A percentile compares a stretch with the other conserved stretches of the same genome.
Evolutionary conservation across 2,329 filamentous ascomycete genomes (phyloP).

Genomic region (Trichophyton mentagrophytes): DNA sequence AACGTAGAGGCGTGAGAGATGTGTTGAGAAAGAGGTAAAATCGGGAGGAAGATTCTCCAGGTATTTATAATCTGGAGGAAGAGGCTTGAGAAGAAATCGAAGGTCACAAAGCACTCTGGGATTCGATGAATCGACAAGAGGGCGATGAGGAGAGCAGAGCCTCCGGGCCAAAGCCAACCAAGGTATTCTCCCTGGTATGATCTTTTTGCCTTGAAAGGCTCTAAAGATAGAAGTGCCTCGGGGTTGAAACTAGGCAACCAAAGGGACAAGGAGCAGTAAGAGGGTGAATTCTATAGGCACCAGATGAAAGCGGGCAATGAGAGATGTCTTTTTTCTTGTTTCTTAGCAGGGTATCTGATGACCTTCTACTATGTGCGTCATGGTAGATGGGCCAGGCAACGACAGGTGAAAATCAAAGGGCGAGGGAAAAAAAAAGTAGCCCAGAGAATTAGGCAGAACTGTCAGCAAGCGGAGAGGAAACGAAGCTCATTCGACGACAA

Average conservation of each 20-base stretch:
- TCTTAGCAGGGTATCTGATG: not conserved
- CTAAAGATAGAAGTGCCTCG: not conserved
- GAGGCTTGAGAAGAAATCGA: not conserved
- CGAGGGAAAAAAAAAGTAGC: not conserved
- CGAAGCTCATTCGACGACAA: not conserved
- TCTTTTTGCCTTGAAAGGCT: not conserved
- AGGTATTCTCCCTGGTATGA: not conserved
- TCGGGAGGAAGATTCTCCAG: conserved; percentile 1
- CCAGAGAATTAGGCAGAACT: conserved; percentile 2
- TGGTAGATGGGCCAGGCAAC: conserved; percentile 3
- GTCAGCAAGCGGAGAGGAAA: not conserved
- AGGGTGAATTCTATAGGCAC: not conserved
- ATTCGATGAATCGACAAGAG: conserved; percentile 2
- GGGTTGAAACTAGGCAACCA: conserved; percentile 1
- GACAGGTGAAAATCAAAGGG: not conserved
- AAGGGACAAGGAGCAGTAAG: not conserved
- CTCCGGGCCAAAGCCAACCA: not conserved
- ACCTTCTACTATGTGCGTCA: conserved; percentile 3
- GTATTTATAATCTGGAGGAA: conserved; percentile 3
- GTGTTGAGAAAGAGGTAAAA: not conserved
- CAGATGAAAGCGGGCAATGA: not conserved
- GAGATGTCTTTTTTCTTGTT: not conserved
- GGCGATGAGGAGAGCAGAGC: not conserved
- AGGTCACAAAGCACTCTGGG: not conserved
- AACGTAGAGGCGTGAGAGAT: not conserved